Evolutionary conservation across 2,329 filamentous ascomycete species (phyloP), one percentile per base, ranked within the genome.

Genomic region (Rhynchosporium graminicola): DNA sequence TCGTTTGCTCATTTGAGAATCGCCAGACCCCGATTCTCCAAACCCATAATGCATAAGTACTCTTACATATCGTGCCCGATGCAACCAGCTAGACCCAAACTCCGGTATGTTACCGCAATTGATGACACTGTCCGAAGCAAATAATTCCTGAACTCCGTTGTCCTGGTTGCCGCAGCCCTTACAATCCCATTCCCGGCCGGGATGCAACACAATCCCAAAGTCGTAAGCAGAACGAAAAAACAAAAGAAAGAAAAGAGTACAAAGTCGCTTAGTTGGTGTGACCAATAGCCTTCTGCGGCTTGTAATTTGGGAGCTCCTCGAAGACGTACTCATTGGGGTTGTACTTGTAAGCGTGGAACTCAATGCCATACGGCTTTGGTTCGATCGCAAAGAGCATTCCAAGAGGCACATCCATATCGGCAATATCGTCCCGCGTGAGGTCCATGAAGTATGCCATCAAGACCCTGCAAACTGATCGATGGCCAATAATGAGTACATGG

Each of bases 391-490:
- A 99, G 7, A 97, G 82, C 81, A 97, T 93, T 20, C 95, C 95
- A 55, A 99, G 80, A 0, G 95, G 95, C 51, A 97, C 91, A 73
- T 98, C 94, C 65, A 99, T 84, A 71, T 97, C 92, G 12, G 95
- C 94, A 65, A 99, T 96, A 72, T 97, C 90, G 67, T 97, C 88
- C 42, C 93, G 83, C 56, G 90, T 92, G 59, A 98, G 81, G 63
- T 96, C 93, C 80, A 95, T 92, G 78, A 99, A 99, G 77, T 99
- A 99, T 1, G 94, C 93, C 77, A 99, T 88, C 64, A 99, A 80
- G 5, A 99, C 94, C 38, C 95, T 87, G 61, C 92, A 94, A 45
- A 98, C 89, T 3, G 92, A 96, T 38, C 95, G 91, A 76, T 98
- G 95, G 40, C 91, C 92, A 69, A 98, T 90, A 70, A 99, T 88